Evolutionary conservation across 2,329 filamentous ascomycete genomes (phyloP).

Genomic region (Nothophoma quercina): DNA sequence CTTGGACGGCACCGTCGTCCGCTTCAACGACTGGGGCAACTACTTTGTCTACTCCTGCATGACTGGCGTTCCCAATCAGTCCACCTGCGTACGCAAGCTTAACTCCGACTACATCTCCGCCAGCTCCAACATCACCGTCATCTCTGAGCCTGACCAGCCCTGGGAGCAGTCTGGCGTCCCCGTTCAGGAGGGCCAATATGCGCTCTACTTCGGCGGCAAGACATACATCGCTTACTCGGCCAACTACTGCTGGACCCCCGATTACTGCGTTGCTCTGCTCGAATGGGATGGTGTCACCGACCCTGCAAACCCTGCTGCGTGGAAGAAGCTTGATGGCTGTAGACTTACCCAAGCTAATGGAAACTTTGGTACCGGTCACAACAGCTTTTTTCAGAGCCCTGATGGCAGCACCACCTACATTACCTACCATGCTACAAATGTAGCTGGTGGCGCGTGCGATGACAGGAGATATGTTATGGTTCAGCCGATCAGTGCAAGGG

Average conservation of each 20-base stretch:
- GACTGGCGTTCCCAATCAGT: slow-evolving; percentile 51
- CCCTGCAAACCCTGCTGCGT: slow-evolving; percentile 54
- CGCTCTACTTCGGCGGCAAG: slow-evolving; percentile 61
- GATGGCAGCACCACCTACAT: slow-evolving; percentile 63
- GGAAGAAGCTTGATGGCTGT: slow-evolving; percentile 61
- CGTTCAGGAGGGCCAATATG: slow-evolving; percentile 64
- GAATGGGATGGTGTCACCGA: slow-evolving; percentile 60
- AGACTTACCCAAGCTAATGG: slow-evolving; percentile 62
- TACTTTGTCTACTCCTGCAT: slow-evolving; percentile 65
- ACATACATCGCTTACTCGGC: slow-evolving; percentile 64
- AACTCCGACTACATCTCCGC: slow-evolving; percentile 55
- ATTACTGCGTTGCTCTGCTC: slow-evolving; percentile 63
- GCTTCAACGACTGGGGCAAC: slow-evolving; percentile 55
- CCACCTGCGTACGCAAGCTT: slow-evolving; percentile 51
- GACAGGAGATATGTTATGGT: slow-evolving; percentile 62
- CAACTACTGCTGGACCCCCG: slow-evolving; percentile 63
- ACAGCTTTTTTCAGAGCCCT: slow-evolving; percentile 65
- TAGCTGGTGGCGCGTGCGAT: slow-evolving; percentile 60
- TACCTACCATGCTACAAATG: slow-evolving; percentile 63
- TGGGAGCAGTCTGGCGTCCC: slow-evolving; percentile 61
- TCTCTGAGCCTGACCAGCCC: slow-evolving; percentile 59
- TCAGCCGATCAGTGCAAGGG: slow-evolving; percentile 60
- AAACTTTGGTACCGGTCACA: slow-evolving; percentile 65
- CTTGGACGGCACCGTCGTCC: slow-evolving; percentile 63
- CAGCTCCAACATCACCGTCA: slow-evolving; percentile 53